Evolutionary conservation across 768 basidiomycete species (phyloP), one percentile per base, ranked within the genome.

Genomic region (Podaxis rugospora): DNA sequence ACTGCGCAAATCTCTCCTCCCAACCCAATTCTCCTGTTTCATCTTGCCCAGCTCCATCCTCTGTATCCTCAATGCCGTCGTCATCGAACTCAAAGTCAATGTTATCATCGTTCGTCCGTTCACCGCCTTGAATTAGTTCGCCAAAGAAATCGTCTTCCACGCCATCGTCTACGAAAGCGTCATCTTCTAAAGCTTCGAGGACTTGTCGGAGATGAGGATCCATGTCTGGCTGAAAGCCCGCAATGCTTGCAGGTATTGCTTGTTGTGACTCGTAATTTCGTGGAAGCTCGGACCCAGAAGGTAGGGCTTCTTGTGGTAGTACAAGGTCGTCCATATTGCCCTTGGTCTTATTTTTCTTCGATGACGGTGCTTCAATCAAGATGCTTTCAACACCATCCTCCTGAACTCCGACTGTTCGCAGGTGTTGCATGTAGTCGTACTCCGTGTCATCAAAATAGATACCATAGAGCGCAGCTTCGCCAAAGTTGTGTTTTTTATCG

Each of bases 391-490:
- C 85, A 10, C 91, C 90, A 47, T 88, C 91, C 69, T 92, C 91
- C 60, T 88, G 83, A 11, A 83, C 68, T 3, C 92, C 93, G 53
- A 92, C 85, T 1, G 83, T 67, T 11, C 93, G 88, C 47, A 99
- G 83, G 75, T 99, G 97, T 72, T 95, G 90, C 92, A 98, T 94
- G 78, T 99, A 99, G 74, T 99, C 92, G 77, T 99, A 99, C 62
- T 94, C 84, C 5, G 92, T 89, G 70, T 99, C 95, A 75, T 98
- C 95, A 75, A 85, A 98, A 75, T 93, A 93, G 69, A 99, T 76
- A 3, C 95, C 97, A 72, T 98, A 95, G 7, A 85, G 70, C 5
- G 90, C 78, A 0, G 97, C 97, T 76, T 98, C 92, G 59, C 96
- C 97, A 53, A 89, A 79, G 63, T 88, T 89, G 25, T 74, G 66